phyloP scores from a whole-genome alignment of 2,329 filamentous ascomycete species.

The Penicillium aurantiogriseum region DNA sequence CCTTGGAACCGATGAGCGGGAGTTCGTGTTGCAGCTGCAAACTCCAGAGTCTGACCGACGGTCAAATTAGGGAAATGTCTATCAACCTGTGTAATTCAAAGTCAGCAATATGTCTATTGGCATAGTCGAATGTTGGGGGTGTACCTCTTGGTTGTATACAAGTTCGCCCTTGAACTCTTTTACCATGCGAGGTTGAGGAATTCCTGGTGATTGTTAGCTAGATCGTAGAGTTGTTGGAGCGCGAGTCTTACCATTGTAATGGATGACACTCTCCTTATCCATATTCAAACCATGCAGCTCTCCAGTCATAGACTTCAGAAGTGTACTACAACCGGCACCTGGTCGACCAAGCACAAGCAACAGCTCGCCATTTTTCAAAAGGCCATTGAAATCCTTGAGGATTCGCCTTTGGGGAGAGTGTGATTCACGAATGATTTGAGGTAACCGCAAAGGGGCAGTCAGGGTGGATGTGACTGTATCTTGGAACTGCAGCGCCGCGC shows the following conservation, averaged over 20 bases:
- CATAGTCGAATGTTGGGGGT: neutral
- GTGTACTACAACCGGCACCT: slow-evolving; percentile 64
- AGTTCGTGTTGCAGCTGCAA: slow-evolving; percentile 67
- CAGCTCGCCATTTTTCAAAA: slow-evolving; percentile 54
- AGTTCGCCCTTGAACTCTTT: slow-evolving; percentile 41
- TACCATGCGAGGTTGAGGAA: slow-evolving; percentile 29
- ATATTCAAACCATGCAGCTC: slow-evolving; percentile 76
- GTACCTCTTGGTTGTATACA: slow-evolving; percentile 48
- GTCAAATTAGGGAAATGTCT: slow-evolving; percentile 64
- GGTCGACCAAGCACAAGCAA: slow-evolving; percentile 51
- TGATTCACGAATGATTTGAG: slow-evolving; percentile 16
- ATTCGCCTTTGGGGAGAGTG: slow-evolving; percentile 45
- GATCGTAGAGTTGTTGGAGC: neutral
- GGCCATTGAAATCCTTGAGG: slow-evolving; percentile 58
- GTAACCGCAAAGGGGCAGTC: slow-evolving; percentile 20
- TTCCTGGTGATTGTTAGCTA: slow-evolving; percentile 10
- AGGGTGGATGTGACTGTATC: slow-evolving; percentile 22
- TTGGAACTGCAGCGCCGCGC: slow-evolving; percentile 28
- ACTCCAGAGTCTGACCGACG: slow-evolving; percentile 74
- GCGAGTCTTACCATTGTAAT: slow-evolving; percentile 65
- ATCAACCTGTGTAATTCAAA: slow-evolving; percentile 64
- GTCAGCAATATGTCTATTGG: neutral
- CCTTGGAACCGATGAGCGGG: slow-evolving; percentile 33
- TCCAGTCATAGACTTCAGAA: slow-evolving; percentile 77
- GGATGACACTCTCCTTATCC: slow-evolving; percentile 67